phyloP scores from a whole-genome alignment of 768 basidiomycete species.

The Auriscalpium orientale region DNA sequence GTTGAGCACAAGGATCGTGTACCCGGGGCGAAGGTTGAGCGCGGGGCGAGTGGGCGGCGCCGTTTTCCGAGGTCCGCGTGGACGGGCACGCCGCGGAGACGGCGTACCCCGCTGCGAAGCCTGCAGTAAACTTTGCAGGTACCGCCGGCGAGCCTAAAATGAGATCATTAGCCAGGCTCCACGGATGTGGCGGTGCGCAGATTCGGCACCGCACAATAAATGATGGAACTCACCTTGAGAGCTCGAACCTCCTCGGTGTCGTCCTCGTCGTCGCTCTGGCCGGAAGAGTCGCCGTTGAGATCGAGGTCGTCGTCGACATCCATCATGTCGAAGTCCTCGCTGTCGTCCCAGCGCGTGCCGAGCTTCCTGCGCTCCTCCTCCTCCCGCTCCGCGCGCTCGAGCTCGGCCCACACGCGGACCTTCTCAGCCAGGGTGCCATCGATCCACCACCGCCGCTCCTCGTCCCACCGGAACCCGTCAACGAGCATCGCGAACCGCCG shows the following conservation, averaged over 20 bases:
- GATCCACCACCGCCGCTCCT: slow-evolving; percentile 54
- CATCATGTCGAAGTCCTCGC: slow-evolving; percentile 51
- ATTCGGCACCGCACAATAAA: neutral
- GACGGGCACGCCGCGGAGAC: slow-evolving; percentile 18
- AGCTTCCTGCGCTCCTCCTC: slow-evolving; percentile 61
- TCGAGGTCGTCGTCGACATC: slow-evolving; percentile 51
- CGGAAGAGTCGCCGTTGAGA: slow-evolving; percentile 40
- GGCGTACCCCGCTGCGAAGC: slow-evolving; percentile 30
- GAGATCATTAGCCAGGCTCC: slow-evolving; percentile 8
- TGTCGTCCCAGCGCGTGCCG: slow-evolving; percentile 52
- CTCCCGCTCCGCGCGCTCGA: slow-evolving; percentile 58
- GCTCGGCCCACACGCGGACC: slow-evolving; percentile 59
- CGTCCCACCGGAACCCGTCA: slow-evolving; percentile 68
- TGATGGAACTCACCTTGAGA: slow-evolving; percentile 57
- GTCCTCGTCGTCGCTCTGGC: slow-evolving; percentile 42
- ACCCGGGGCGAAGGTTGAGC: slow-evolving; percentile 68
- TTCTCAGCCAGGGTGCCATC: slow-evolving; percentile 62
- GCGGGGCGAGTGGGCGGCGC: slow-evolving; percentile 29
- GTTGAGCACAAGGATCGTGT: slow-evolving; percentile 86
- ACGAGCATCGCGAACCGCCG: slow-evolving; percentile 62
- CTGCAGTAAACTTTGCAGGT: slow-evolving; percentile 62
- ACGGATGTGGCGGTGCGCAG: slow-evolving; percentile 11
- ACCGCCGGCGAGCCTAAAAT: slow-evolving; percentile 61
- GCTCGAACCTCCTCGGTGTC: slow-evolving; percentile 69
- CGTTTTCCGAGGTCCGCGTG: slow-evolving; percentile 20